Evolutionary conservation across 441 rosid species (phyloP), one percentile per base, ranked within the genome.

Genomic region (Viola pubescens): DNA sequence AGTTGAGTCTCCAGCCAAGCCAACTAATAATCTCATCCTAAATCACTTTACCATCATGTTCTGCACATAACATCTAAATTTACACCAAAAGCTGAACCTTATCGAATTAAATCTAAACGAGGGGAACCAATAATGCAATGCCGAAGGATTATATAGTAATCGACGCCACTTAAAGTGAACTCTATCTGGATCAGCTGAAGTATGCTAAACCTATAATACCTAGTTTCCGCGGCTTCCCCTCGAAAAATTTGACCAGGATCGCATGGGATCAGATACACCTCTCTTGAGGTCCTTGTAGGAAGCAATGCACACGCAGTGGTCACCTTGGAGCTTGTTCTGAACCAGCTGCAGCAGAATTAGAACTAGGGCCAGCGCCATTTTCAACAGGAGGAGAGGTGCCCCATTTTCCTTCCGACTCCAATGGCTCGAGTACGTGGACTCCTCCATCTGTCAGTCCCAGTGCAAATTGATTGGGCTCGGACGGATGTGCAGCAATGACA

Each of bases 401-500:
- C 94, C 95, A 92, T 73, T 79, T 82, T 48, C 90, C 86, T 73
- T 86, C 87, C 1, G 83, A 64, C 68, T 80, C 87, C 14, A 69
- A 64, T 8, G 98, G 98, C 77, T 87, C 95, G 0, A 86, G 70
- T 3, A 89, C 75, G 38, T 75, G 65, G 34, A 92, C 94, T 37
- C 85, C 80, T 37, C 95, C 98, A 56, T 89, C 94, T 4, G 82
- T 81, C 6, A 87, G 75, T 52, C 98, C 98, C 48, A 82, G 71
- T 9, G 97, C 86, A 65, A 92, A 80, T 69, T 92, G 97, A 68
- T 80, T 79, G 8, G 84, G 79, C 55, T 84, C 87, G 5, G 82
- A 68, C 26, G 96, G 94, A 69, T 92, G 91, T n/a, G 90, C 87
- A 0, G 90, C 92, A 34, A 92, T 74, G 64, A 92, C 97, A 4